phyloP scores from a whole-genome alignment of 495 filamentous ascomycete species.

The Diplogelasinospora grovesii region DNA sequence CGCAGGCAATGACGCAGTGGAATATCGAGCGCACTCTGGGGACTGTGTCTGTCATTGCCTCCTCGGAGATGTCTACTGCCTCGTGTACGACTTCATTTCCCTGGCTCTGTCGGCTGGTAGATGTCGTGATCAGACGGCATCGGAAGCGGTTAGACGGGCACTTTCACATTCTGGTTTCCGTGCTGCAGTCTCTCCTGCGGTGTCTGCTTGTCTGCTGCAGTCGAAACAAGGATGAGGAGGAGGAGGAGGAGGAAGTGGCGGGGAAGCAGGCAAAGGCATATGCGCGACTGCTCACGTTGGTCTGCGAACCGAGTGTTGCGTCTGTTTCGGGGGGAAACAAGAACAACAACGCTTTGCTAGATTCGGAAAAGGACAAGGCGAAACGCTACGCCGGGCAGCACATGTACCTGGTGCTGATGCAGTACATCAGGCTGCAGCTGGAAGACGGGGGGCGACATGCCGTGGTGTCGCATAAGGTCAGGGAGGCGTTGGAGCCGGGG shows the following conservation, averaged over 20 bases:
- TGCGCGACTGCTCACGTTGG: slow-evolving; percentile 63
- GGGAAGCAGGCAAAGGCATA: slow-evolving; percentile 55
- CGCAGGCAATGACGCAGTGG: slow-evolving; percentile 55
- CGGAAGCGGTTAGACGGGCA: slow-evolving; percentile 40
- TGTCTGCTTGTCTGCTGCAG: too few relatives aligned
- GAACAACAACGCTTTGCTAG: slow-evolving; percentile 37
- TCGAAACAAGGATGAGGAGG: too few relatives aligned
- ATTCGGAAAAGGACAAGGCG: slow-evolving; percentile 69
- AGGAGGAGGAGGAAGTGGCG: slow-evolving; percentile 21
- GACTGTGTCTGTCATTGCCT: slow-evolving; percentile 48
- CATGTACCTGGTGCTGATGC: slow-evolving; percentile 63
- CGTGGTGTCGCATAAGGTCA: slow-evolving; percentile 45
- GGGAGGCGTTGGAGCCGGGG: slow-evolving; percentile 63
- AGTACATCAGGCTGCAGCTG: slow-evolving; percentile 64
- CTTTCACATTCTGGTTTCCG: slow-evolving; percentile 62
- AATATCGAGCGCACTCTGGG: slow-evolving; percentile 61
- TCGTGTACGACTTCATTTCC: slow-evolving; percentile 36
- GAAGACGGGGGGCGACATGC: too few relatives aligned
- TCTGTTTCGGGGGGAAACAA: slow-evolving; percentile 53
- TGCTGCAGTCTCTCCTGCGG: slow-evolving; percentile 56
- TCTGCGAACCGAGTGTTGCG: slow-evolving; percentile 73
- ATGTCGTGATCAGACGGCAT: slow-evolving; percentile 48
- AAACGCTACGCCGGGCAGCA: slow-evolving; percentile 69
- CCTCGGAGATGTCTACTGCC: slow-evolving; percentile 7
- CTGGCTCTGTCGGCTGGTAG: slow-evolving; percentile 55